Percentiles rank a stretch among this genome's conserved stretches.
Evolutionary conservation across 352 stramenopile genomes (phyloP).

Genomic region (Phytopythium helicoides): DNA sequence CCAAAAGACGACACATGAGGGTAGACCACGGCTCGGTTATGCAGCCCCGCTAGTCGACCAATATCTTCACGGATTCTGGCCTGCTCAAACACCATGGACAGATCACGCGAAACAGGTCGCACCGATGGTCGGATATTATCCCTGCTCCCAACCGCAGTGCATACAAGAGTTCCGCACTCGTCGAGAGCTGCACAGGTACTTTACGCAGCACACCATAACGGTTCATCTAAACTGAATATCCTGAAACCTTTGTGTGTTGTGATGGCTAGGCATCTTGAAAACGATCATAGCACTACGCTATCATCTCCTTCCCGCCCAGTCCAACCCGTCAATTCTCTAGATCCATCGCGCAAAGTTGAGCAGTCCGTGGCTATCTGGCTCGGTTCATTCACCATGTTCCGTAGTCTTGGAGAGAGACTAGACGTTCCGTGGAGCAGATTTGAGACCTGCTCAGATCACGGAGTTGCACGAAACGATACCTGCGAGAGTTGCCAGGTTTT

Average conservation of each 20-base stretch:
- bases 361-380: slow-evolving; percentile 35
- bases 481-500: slow-evolving; percentile 28
- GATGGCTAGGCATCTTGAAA: slow-evolving; percentile 13
- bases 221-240: not conserved
- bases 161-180: slow-evolving; percentile 38
- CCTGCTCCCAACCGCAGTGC: slow-evolving; percentile 30
- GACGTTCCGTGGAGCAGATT: slow-evolving; percentile 12
- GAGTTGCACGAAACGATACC: not conserved
- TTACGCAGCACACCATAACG: not conserved
- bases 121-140: slow-evolving; percentile 48
- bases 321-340: not conserved
- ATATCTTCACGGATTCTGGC: slow-evolving; percentile 63
- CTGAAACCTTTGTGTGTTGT: not conserved
- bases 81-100: slow-evolving; percentile 41
- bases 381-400: slow-evolving; percentile 33
- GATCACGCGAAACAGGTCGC: slow-evolving; percentile 11
- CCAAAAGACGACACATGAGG: slow-evolving; percentile 37
- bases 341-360: not conserved
- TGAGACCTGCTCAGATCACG: slow-evolving; percentile 16
- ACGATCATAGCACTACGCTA: slow-evolving; percentile 13
- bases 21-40: slow-evolving; percentile 33
- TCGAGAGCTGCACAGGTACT: slow-evolving; percentile 32
- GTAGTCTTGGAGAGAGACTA: slow-evolving; percentile 33
- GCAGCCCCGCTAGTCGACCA: slow-evolving; percentile 43
- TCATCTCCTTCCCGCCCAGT: not conserved